phyloP scores from a whole-genome alignment of 345 rosid genomes.

The Trapa bicornis region DNA sequence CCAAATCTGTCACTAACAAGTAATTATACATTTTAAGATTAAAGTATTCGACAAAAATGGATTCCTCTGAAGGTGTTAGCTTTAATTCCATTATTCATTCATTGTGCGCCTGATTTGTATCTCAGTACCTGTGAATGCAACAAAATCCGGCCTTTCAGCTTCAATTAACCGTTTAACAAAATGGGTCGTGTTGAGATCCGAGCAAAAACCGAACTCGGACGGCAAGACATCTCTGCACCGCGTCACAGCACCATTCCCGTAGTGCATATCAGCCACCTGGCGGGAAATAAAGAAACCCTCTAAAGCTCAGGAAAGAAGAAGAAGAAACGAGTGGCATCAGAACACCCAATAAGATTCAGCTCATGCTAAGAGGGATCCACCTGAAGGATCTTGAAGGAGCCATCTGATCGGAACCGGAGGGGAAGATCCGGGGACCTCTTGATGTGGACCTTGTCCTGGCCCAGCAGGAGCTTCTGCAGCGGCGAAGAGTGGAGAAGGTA shows the following conservation, averaged over 20 bases:
- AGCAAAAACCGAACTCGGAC: constrained; percentile 41
- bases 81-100: neutral
- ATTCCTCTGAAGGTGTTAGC: neutral
- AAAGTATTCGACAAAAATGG: neutral
- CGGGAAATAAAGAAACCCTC: neutral
- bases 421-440: constrained; percentile 55
- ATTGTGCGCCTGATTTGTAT: neutral
- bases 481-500: constrained; percentile 33
- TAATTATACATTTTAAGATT: neutral
- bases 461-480: constrained; percentile 25
- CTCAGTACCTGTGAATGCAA: constrained; percentile 64
- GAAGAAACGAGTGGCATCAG: neutral
- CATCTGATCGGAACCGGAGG: constrained; percentile 63
- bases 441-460: constrained; percentile 27
- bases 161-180: constrained; percentile 60
- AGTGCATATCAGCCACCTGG: constrained; percentile 91
- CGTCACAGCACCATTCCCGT: constrained; percentile 53
- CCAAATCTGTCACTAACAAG: too few relatives aligned
- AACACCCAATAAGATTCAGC: neutral
- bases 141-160: constrained; percentile 67
- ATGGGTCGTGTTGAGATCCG: constrained; percentile 75
- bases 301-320: neutral
- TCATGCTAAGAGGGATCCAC: constrained; percentile 13
- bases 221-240: constrained; percentile 68
- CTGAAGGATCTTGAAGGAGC: constrained; percentile 95